Evolutionary conservation across 2,329 filamentous ascomycete genomes (phyloP).

Genomic region (Amphichorda felina): DNA sequence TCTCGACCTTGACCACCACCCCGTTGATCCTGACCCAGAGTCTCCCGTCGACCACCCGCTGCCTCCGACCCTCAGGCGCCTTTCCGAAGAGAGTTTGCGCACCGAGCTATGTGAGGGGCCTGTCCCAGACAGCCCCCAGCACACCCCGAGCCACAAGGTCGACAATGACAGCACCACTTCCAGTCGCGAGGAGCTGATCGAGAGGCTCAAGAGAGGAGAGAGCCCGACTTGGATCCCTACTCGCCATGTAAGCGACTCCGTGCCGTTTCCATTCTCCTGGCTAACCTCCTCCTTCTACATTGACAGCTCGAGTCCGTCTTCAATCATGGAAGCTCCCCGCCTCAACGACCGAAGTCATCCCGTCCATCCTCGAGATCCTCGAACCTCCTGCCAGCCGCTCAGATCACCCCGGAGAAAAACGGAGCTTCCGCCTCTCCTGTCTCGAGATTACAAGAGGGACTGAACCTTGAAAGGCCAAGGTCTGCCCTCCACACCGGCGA

Average conservation of each 20-base stretch:
- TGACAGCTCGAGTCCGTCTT: constrained; percentile 25
- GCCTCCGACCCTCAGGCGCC: constrained; percentile 12
- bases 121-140: constrained; percentile 28
- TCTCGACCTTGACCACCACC: constrained; percentile 18
- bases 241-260: constrained; percentile 37
- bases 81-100: constrained; percentile 48
- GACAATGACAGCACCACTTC: constrained; percentile 24
- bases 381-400: constrained; percentile 30
- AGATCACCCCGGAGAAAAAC: constrained; percentile 34
- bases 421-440: constrained; percentile 15
- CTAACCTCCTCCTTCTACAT: background rate
- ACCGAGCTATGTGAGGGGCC: constrained; percentile 51
- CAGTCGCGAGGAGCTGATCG: constrained; percentile 69
- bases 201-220: constrained; percentile 69
- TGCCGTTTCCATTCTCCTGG: no score
- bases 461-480: constrained; percentile 67
- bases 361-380: constrained; percentile 23
- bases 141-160: constrained; percentile 8
- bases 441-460: constrained; percentile 37
- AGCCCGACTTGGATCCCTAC: constrained; percentile 63
- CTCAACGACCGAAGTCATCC: constrained; percentile 9
- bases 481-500: constrained; percentile 62
- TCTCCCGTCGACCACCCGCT: constrained; percentile 7
- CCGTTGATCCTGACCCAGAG: constrained; percentile 11
- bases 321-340: constrained; percentile 9